Conservation (phyloP, 2,329 filamentous ascomycete species). For the Aureobasidium sp. region DNA sequence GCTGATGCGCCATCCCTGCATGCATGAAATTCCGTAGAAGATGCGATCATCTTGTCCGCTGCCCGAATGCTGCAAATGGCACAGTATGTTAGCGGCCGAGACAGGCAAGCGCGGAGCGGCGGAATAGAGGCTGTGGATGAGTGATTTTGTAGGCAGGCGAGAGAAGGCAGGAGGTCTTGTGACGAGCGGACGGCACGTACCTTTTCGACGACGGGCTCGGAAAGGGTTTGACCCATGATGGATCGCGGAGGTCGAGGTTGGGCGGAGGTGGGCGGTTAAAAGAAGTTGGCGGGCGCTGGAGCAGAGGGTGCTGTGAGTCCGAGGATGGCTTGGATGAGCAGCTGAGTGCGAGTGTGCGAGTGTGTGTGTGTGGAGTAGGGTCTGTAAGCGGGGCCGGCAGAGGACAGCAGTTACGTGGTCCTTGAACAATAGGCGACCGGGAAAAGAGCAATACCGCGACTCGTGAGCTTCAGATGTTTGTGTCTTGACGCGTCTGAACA, state of each 20-base stretch:
- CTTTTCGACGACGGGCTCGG: constrained; percentile 98
- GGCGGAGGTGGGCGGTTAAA: background rate
- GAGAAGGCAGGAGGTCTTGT: constrained; percentile 12
- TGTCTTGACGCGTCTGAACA: background rate
- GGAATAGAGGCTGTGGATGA: background rate
- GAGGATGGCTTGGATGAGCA: background rate
- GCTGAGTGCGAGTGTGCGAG: constrained; percentile 3
- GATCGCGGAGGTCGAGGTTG: constrained; percentile 4
- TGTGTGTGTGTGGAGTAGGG: background rate
- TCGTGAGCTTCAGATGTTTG: background rate
- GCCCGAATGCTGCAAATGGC: constrained; percentile 64
- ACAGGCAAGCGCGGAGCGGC: background rate
- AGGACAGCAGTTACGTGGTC: background rate
- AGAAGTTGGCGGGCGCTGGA: background rate
- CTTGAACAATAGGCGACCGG: background rate
- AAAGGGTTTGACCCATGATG: constrained; percentile 97
- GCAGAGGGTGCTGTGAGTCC: background rate
- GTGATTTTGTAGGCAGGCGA: background rate
- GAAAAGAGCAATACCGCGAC: background rate
- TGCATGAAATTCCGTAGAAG: constrained; percentile 89
- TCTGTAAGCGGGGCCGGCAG: constrained; percentile 9
- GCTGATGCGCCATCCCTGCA: constrained; percentile 99
- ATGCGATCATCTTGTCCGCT: constrained; percentile 88
- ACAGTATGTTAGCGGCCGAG: constrained; percentile 5
- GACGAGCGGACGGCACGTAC: constrained; percentile 48